phyloP scores from a whole-genome alignment of 1,139 yeast species.

The Debaryomyces sp. region DNA sequence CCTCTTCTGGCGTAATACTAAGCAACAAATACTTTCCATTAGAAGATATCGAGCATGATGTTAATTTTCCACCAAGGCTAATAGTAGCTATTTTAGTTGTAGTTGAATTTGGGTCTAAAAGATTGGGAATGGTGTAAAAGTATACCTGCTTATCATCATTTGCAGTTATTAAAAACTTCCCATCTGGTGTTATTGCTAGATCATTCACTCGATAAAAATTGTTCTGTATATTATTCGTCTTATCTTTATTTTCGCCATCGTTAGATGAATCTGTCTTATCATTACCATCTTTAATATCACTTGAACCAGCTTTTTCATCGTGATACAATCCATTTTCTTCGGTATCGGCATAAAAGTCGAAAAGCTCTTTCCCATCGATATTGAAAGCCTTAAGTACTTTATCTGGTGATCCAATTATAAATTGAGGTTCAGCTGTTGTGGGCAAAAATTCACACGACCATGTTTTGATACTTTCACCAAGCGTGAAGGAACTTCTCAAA shows the following conservation, averaged over 20 bases:
- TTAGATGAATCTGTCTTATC: slow-evolving; percentile 28
- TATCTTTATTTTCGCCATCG: slow-evolving; percentile 25
- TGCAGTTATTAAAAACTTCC: slow-evolving; percentile 62
- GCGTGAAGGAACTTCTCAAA: slow-evolving; percentile 38
- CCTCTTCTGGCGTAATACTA: slow-evolving; percentile 73
- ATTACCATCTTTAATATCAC: slow-evolving; percentile 28
- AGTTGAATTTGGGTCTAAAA: slow-evolving; percentile 35
- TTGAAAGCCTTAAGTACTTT: slow-evolving; percentile 68
- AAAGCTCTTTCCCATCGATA: slow-evolving; percentile 42
- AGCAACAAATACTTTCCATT: slow-evolving; percentile 57
- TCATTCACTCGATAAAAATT: slow-evolving; percentile 63
- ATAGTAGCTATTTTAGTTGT: slow-evolving; percentile 39
- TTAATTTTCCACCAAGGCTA: slow-evolving; percentile 40
- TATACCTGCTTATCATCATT: slow-evolving; percentile 61
- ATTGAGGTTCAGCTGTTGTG: slow-evolving; percentile 46
- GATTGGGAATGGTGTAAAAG: slow-evolving; percentile 48
- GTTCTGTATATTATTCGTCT: slow-evolving; percentile 17
- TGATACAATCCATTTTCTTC: slow-evolving; percentile 30
- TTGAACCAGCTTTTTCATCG: slow-evolving; percentile 13
- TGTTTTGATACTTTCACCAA: slow-evolving; percentile 44
- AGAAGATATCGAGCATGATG: slow-evolving; percentile 43
- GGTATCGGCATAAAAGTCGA: slow-evolving; percentile 47
- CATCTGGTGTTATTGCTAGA: slow-evolving; percentile 63
- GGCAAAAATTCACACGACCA: slow-evolving; percentile 83
- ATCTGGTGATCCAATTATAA: slow-evolving; percentile 80